Conservation (phyloP, 805 yeast species). For the Aciculoconidium aculeatum region DNA sequence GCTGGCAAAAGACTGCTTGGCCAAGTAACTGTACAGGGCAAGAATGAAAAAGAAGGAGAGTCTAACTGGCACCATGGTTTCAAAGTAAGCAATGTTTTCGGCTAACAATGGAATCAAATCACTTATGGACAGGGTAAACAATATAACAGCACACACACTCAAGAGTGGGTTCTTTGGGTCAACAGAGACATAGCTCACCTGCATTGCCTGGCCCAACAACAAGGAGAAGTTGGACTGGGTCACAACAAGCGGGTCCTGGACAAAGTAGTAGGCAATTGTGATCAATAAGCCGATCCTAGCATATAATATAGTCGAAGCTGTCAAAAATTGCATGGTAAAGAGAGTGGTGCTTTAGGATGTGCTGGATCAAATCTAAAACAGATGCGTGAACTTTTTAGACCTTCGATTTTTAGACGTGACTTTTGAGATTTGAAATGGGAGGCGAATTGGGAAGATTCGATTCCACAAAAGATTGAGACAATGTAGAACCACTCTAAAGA, state of each 20-base stretch:
- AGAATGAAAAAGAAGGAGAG: slow-evolving; percentile 44
- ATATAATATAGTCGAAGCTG: slow-evolving; percentile 44
- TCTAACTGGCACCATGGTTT: slow-evolving; percentile 55
- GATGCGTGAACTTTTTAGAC: too few relatives aligned
- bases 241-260: slow-evolving; percentile 43
- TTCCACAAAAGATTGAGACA: too few relatives aligned
- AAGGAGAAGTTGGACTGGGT: slow-evolving; percentile 41
- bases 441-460: too few relatives aligned
- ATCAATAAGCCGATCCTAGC: slow-evolving; percentile 42
- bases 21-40: slow-evolving; percentile 45
- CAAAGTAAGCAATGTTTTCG: slow-evolving; percentile 46
- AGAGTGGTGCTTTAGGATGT: too few relatives aligned
- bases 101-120: slow-evolving; percentile 58
- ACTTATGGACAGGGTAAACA: slow-evolving; percentile 38
- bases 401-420: too few relatives aligned
- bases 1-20: slow-evolving; percentile 42
- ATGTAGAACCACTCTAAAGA: too few relatives aligned
- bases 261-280: slow-evolving; percentile 38
- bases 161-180: slow-evolving; percentile 37
- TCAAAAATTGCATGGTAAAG: slow-evolving; percentile 48
- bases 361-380: too few relatives aligned
- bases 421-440: too few relatives aligned
- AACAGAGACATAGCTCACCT: slow-evolving; percentile 30
- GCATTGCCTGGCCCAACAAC: slow-evolving; percentile 58
- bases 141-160: slow-evolving; percentile 45